Evolutionary conservation across 371 early-diverging fungal genomes (phyloP).

Genomic region (Circinella umbellata): DNA sequence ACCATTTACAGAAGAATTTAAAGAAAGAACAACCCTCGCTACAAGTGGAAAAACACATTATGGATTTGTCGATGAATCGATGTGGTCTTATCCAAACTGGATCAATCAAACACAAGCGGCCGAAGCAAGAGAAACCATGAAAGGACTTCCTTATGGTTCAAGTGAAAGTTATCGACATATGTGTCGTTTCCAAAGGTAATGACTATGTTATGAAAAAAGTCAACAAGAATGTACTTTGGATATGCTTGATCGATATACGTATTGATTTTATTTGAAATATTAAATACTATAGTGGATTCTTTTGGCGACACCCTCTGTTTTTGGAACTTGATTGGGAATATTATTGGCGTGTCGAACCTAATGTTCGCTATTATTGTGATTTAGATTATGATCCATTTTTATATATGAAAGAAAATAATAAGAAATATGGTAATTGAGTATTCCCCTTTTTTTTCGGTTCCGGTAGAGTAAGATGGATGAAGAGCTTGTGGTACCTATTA

Average conservation of each 20-base stretch:
- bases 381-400: slow-evolving; percentile 85
- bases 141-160: slow-evolving; percentile 82
- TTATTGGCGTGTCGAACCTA: slow-evolving; percentile 91
- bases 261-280: no score
- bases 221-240: no score
- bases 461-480: no score
- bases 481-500: no score
- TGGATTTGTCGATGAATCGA: slow-evolving; percentile 54
- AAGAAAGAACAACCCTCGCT: slow-evolving; percentile 35
- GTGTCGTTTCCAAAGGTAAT: slow-evolving; percentile 79
- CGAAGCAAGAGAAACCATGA: slow-evolving; percentile 57
- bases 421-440: slow-evolving; percentile 67
- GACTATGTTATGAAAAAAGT: background rate
- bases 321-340: slow-evolving; percentile 65
- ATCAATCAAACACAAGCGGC: slow-evolving; percentile 74
- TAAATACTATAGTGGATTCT: slow-evolving; percentile 68
- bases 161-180: slow-evolving; percentile 92
- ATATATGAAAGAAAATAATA: slow-evolving; percentile 74
- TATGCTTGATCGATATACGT: no score
- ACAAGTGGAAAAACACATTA: slow-evolving; percentile 60
- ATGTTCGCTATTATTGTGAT: slow-evolving; percentile 78
- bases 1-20: slow-evolving; percentile 71
- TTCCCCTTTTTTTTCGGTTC: no score
- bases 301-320: slow-evolving; percentile 76
- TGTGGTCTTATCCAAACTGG: slow-evolving; percentile 87